Evolutionary conservation across 371 early-diverging fungal genomes (phyloP).

Genomic region (Saksenaea oblongispora): DNA sequence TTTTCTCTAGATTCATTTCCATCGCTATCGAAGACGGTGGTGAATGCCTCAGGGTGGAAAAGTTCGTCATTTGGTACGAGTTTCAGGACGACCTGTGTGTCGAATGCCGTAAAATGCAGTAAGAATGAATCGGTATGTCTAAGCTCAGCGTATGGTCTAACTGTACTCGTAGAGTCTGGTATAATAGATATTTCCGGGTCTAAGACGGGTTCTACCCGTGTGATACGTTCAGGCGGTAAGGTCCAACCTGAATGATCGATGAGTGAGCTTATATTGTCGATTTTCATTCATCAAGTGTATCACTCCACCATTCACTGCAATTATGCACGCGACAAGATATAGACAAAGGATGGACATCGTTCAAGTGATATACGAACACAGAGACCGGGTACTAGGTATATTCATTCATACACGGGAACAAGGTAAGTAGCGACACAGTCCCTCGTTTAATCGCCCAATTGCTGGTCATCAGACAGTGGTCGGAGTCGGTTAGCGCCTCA

Average conservation of each 20-base stretch:
- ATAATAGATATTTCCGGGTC: constrained; percentile 6
- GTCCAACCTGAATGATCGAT: constrained; percentile 4
- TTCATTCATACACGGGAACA: background rate
- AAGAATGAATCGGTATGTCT: constrained; percentile 53
- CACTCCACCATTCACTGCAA: background rate
- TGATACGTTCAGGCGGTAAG: constrained; percentile 7
- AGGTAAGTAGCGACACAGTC: background rate
- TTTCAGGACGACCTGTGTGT: constrained; percentile 65
- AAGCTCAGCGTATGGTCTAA: constrained; percentile 1
- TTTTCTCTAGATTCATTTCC: constrained; percentile 4
- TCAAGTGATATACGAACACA: background rate
- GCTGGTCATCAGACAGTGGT: background rate
- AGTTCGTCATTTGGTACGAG: constrained; percentile 75
- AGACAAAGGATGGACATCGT: background rate
- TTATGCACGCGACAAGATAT: background rate
- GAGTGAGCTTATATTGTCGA: background rate
- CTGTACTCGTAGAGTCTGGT: background rate
- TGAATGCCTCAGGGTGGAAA: constrained; percentile 66
- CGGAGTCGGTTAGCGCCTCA: background rate
- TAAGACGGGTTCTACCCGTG: constrained; percentile 10
- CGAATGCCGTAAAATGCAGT: constrained; percentile 61
- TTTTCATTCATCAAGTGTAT: background rate
- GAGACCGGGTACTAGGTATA: background rate
- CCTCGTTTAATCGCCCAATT: background rate
- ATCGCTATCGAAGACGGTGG: constrained; percentile 14